Evolutionary conservation across 108 stramenopile genomes (phyloP).

Genomic region (Fistulifera solaris): DNA sequence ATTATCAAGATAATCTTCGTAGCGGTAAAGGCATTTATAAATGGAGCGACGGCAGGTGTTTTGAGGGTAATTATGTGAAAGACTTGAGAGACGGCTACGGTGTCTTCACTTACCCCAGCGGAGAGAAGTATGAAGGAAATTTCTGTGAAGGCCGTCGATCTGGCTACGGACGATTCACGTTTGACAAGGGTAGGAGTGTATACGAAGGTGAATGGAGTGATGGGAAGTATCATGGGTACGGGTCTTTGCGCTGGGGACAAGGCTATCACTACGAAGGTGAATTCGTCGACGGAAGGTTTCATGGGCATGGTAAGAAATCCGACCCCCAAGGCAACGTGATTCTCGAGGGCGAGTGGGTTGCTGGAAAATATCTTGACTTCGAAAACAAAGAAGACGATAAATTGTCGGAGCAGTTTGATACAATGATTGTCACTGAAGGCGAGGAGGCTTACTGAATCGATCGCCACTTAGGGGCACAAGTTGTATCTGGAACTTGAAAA

Average conservation of each 20-base stretch:
- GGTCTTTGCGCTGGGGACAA: conserved; percentile 5
- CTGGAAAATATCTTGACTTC: neutral
- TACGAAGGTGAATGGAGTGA: conserved; percentile 17
- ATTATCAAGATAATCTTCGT: conserved; percentile 18
- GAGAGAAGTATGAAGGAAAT: conserved; percentile 19
- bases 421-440: no score
- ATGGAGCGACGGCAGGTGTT: conserved; percentile 30
- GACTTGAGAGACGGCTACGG: conserved; percentile 28
- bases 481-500: no score
- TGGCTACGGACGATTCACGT: conserved; percentile 9
- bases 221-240: conserved; percentile 19
- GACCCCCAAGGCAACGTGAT: conserved; percentile 1
- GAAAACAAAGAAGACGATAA: no score
- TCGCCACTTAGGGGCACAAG: no score
- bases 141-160: conserved; percentile 8
- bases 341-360: conserved; percentile 7
- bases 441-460: no score
- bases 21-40: conserved; percentile 20
- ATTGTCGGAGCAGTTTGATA: no score
- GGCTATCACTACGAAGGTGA: conserved; percentile 8
- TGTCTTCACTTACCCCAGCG: conserved; percentile 25
- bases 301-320: conserved; percentile 4
- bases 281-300: neutral
- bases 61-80: conserved; percentile 14
- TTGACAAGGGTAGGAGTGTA: conserved; percentile 5